phyloP scores from a whole-genome alignment of 345 rosid species.

The Populus pruinosa region DNA sequence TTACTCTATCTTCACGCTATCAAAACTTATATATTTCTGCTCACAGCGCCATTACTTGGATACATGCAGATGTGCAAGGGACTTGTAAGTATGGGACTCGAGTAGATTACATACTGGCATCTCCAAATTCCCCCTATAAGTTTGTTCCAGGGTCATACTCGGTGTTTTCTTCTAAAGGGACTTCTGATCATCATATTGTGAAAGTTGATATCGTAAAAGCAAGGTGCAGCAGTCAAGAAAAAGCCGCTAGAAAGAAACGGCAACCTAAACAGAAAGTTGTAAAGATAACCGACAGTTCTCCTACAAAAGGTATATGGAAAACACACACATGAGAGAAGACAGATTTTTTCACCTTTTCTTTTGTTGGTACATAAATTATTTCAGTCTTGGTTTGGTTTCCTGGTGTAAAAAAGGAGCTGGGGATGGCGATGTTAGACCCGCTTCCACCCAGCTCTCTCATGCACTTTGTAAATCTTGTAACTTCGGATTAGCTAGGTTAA shows the following conservation, averaged over 20 bases:
- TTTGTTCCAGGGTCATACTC: slow-evolving; percentile 89
- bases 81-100: slow-evolving; percentile 97
- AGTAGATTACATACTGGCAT: slow-evolving; percentile 80
- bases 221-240: slow-evolving; percentile 3
- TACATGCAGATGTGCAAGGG: slow-evolving; percentile 76
- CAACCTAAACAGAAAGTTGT: slow-evolving; percentile 43
- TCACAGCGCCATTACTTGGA: not conserved
- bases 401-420: not conserved
- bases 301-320: slow-evolving; percentile 61
- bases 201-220: slow-evolving; percentile 62
- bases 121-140: slow-evolving; percentile 64
- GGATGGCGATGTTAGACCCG: slow-evolving; percentile 9
- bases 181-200: slow-evolving; percentile 95
- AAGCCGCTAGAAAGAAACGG: slow-evolving; percentile 18
- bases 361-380: not conserved
- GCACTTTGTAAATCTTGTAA: too few species aligned
- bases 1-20: not conserved
- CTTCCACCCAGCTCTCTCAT: not conserved
- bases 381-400: slow-evolving; percentile 1
- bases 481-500: too few species aligned
- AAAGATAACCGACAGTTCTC: slow-evolving; percentile 40
- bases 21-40: not conserved
- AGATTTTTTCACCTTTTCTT: not conserved
- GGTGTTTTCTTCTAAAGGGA: slow-evolving; percentile 85
- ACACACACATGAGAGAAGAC: slow-evolving; percentile 17